Evolutionary conservation across 768 basidiomycete species (phyloP).

Genomic region (Russula virescens): DNA sequence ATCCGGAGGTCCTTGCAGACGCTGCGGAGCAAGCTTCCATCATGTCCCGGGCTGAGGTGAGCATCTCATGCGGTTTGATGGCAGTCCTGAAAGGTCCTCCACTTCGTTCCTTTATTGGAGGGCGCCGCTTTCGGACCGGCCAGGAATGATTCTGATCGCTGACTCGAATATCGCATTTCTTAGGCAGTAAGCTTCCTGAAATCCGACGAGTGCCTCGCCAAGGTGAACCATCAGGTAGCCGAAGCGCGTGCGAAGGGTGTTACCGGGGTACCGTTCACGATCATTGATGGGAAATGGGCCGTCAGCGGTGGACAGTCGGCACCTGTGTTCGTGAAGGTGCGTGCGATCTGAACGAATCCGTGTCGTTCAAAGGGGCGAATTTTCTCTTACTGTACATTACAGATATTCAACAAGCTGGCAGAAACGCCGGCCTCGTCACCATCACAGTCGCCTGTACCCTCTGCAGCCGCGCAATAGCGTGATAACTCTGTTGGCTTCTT

Average conservation of each 20-base stretch:
- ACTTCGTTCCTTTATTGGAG: background rate
- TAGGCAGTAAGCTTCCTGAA: conserved; percentile 62
- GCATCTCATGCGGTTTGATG: conserved; percentile 24
- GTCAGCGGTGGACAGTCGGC: conserved; percentile 68
- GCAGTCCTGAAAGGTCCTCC: conserved; percentile 15
- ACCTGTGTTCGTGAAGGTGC: conserved; percentile 64
- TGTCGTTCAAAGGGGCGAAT: background rate
- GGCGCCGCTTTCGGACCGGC: background rate
- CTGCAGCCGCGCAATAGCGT: conserved; percentile 17
- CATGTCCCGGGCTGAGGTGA: conserved; percentile 56
- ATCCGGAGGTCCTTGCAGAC: conserved; percentile 51
- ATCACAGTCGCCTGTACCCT: conserved; percentile 12
- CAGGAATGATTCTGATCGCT: background rate
- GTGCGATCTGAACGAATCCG: conserved; percentile 17
- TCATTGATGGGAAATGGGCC: conserved; percentile 75
- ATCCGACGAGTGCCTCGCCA: conserved; percentile 57
- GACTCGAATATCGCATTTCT: background rate
- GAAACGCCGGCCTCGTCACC: conserved; percentile 6
- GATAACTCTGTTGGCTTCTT: background rate
- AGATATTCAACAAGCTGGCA: conserved; percentile 25
- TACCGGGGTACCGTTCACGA: conserved; percentile 72
- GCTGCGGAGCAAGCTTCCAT: conserved; percentile 50
- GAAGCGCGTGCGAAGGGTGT: conserved; percentile 62
- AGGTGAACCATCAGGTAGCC: conserved; percentile 57
- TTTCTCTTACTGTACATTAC: background rate